A percentile compares a stretch with the other conserved stretches of the same genome.
These are phyloP conservation scores for Graphiopsis chlorocephala DNA, from an alignment of 2,329 filamentous ascomycete species.

Conservation along the genomic window DNA sequence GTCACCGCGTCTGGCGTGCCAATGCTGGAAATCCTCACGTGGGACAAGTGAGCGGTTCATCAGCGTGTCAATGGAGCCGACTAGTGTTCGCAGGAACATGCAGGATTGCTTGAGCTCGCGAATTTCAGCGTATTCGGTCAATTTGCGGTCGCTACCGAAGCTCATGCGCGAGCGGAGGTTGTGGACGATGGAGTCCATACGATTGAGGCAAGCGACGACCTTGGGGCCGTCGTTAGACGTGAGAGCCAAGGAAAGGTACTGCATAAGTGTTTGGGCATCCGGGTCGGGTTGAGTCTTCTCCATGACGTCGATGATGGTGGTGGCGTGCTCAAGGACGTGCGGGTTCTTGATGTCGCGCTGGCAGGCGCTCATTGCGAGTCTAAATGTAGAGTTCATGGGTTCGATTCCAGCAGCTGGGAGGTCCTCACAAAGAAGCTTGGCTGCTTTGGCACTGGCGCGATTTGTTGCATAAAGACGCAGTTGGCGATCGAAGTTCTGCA, in stretches of 20 bases:
- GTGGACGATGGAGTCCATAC: constrained; percentile 24
- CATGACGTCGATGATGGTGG: constrained; percentile 65
- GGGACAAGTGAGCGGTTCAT: constrained; percentile 25
- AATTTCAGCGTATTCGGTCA: background rate
- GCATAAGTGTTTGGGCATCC: constrained; percentile 51
- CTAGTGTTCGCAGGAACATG: constrained; percentile 23
- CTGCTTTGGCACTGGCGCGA: constrained; percentile 62
- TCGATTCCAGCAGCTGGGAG: constrained; percentile 31
- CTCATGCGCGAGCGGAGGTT: constrained; percentile 23
- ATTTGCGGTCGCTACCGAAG: constrained; percentile 19
- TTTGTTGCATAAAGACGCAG: constrained; percentile 65
- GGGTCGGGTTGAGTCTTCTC: constrained; percentile 41
- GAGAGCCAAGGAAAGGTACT: constrained; percentile 58
- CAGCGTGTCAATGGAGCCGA: constrained; percentile 32
- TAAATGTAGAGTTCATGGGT: constrained; percentile 55
- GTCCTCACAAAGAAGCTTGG: constrained; percentile 53
- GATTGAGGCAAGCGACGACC: constrained; percentile 28
- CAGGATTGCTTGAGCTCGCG: constrained; percentile 20
- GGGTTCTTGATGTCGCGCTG: constrained; percentile 72
- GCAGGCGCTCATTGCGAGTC: constrained; percentile 71
- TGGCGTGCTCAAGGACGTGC: constrained; percentile 65
- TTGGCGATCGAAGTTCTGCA: constrained; percentile 66
- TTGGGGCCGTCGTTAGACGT: constrained; percentile 34
- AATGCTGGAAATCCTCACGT: constrained; percentile 18
- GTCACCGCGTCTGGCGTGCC: constrained; percentile 22